Evolutionary conservation across 2,329 filamentous ascomycete species (phyloP).

Genomic region (Podosphaera leucotricha): DNA sequence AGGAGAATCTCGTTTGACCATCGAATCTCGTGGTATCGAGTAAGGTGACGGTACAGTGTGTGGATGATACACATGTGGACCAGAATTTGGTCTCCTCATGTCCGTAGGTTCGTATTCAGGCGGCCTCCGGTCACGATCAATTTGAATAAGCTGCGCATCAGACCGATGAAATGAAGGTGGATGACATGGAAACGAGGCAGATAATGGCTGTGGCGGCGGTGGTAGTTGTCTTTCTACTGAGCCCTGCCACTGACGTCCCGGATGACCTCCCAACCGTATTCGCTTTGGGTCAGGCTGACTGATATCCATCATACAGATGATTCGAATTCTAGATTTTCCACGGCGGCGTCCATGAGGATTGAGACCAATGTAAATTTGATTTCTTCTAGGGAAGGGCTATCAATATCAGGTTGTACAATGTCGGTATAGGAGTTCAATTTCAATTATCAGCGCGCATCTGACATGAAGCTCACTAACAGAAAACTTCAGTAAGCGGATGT

Average conservation of each 20-base stretch:
- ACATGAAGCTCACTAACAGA: not conserved
- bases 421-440: not conserved
- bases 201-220: slow-evolving; percentile 13
- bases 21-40: slow-evolving; percentile 22
- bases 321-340: slow-evolving; percentile 18
- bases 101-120: slow-evolving; percentile 26
- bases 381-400: not conserved
- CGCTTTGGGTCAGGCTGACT: slow-evolving; percentile 34
- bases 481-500: not conserved
- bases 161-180: slow-evolving; percentile 13
- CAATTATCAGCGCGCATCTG: not conserved
- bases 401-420: not conserved
- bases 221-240: slow-evolving; percentile 21
- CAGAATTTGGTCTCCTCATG: slow-evolving; percentile 11
- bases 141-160: slow-evolving; percentile 15
- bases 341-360: slow-evolving; percentile 18
- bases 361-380: not conserved
- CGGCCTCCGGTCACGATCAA: slow-evolving; percentile 25
- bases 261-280: slow-evolving; percentile 26
- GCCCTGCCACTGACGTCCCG: slow-evolving; percentile 20
- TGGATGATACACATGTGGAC: slow-evolving; percentile 12
- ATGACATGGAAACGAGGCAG: slow-evolving; percentile 9
- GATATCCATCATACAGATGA: slow-evolving; percentile 28
- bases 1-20: slow-evolving; percentile 29
- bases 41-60: slow-evolving; percentile 17